Evolutionary conservation across 1,284 basidiomycete species (phyloP).

Genomic region (Vanrija sp.): DNA sequence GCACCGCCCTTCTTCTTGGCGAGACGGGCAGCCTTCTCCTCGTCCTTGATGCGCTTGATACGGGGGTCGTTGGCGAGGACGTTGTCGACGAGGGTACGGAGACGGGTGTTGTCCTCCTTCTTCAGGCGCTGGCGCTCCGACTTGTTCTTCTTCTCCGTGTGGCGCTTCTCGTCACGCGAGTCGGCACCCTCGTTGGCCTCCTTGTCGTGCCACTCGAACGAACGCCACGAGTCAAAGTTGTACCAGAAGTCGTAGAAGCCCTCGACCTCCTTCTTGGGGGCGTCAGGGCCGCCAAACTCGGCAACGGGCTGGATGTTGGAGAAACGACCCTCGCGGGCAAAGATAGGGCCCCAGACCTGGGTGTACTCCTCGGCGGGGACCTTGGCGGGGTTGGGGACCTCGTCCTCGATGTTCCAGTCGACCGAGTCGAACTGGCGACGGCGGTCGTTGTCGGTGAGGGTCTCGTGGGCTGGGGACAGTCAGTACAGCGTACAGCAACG

Average conservation of each 20-base stretch:
- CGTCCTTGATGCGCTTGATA: conserved; percentile 94
- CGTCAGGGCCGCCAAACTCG: conserved; percentile 66
- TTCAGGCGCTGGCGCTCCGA: conserved; percentile 90
- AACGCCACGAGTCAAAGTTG: conserved; percentile 98
- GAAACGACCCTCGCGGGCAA: conserved; percentile 88
- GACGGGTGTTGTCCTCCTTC: conserved; percentile 93
- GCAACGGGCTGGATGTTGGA: conserved; percentile 85
- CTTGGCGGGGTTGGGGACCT: conserved; percentile 61
- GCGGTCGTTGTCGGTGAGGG: conserved; percentile 79
- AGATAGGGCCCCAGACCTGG: conserved; percentile 67
- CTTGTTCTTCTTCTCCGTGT: conserved; percentile 99
- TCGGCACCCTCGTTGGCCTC: conserved; percentile 98
- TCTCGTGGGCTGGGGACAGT: conserved; percentile 66
- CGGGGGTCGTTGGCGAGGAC: conserved; percentile 84
- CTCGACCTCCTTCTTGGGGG: conserved; percentile 79
- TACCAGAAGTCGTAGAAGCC: conserved; percentile 99
- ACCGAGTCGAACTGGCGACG: conserved; percentile 96
- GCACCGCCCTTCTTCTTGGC: conserved; percentile 73
- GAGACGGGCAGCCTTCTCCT: conserved; percentile 92
- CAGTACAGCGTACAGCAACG: neutral
- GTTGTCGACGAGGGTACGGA: conserved; percentile 83
- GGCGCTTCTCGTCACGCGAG: conserved; percentile 97
- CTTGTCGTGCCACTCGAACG: conserved; percentile 98
- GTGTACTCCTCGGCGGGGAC: conserved; percentile 59
- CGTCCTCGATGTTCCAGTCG: conserved; percentile 79